A percentile compares a stretch with the other conserved stretches of the same genome.
Conservation (phyloP, 306 rosid species). For the Lablab purpureus region DNA sequence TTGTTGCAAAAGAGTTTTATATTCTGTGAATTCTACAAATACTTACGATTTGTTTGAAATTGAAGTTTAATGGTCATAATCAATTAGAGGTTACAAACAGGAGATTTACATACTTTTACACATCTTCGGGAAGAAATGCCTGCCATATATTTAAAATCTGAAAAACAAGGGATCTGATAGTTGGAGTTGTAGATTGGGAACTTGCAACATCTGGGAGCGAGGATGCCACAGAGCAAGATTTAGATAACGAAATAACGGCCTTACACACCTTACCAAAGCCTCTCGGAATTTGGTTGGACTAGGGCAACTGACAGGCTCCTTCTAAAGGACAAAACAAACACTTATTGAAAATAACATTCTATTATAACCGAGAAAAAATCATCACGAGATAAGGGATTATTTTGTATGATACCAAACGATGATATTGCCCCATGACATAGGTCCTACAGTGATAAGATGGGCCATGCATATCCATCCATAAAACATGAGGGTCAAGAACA, state of each 20-base stretch:
- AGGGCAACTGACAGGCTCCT: constrained; percentile 8
- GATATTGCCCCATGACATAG: constrained; percentile 22
- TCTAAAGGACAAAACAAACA: constrained; percentile 20
- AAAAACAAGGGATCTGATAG: background rate
- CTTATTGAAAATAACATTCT: background rate
- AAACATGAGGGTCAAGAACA: background rate
- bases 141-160: constrained; percentile 22
- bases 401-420: background rate
- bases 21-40: background rate
- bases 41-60: too few species aligned
- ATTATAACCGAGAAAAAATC: background rate
- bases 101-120: background rate
- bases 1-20: background rate
- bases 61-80: background rate
- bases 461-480: constrained; percentile 25
- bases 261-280: constrained; percentile 46
- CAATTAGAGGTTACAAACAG: too few species aligned
- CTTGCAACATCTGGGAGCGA: background rate
- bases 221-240: background rate
- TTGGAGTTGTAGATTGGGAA: constrained; percentile 12
- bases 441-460: constrained; percentile 1
- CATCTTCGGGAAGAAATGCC: background rate
- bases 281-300: constrained; percentile 37
- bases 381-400: background rate
- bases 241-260: constrained; percentile 58